phyloP scores from a whole-genome alignment of 495 filamentous ascomycete genomes.

The Neurospora tetraspora region DNA sequence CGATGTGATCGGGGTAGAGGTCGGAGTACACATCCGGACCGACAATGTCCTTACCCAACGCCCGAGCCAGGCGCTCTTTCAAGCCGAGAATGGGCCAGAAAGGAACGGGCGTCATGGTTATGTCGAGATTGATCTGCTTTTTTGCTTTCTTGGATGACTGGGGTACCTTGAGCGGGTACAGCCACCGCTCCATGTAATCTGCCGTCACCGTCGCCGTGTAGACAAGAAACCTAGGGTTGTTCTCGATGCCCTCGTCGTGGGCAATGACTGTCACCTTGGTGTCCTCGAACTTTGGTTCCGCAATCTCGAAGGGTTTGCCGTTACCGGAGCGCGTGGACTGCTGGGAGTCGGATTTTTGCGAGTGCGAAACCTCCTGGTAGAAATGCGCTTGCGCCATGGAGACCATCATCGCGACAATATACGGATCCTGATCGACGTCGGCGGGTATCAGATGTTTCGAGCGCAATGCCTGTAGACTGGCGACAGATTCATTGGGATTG shows the following conservation, averaged over 20 bases:
- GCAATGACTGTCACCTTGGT: slow-evolving; percentile 32
- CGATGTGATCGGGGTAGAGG: slow-evolving; percentile 15
- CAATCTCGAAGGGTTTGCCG: slow-evolving; percentile 3
- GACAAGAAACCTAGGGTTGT: slow-evolving; percentile 28
- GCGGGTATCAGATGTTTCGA: slow-evolving; percentile 28
- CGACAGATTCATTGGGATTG: slow-evolving; percentile 24
- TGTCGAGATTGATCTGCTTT: slow-evolving; percentile 14
- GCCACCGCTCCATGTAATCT: slow-evolving; percentile 29
- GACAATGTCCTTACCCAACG: slow-evolving; percentile 31
- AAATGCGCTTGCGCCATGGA: slow-evolving; percentile 37
- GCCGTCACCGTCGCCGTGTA: slow-evolving; percentile 32
- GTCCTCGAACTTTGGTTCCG: slow-evolving; percentile 19
- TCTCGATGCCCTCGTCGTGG: slow-evolving; percentile 21
- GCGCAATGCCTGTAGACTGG: slow-evolving; percentile 25
- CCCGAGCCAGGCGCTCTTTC: slow-evolving; percentile 37
- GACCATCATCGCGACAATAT: slow-evolving; percentile 31
- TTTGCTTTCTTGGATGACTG: background rate
- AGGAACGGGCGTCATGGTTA: slow-evolving; percentile 28
- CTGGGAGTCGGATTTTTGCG: slow-evolving; percentile 5
- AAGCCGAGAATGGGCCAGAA: slow-evolving; percentile 38
- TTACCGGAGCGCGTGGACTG: slow-evolving; percentile 7
- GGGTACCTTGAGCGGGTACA: slow-evolving; percentile 24
- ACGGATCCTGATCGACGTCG: slow-evolving; percentile 31
- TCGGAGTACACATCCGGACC: slow-evolving; percentile 23
- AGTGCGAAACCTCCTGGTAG: slow-evolving; percentile 16